These are phyloP conservation scores for Ogataea thermomethanolica DNA, from an alignment of 805 yeast genomes.

Conservation along the genomic window DNA sequence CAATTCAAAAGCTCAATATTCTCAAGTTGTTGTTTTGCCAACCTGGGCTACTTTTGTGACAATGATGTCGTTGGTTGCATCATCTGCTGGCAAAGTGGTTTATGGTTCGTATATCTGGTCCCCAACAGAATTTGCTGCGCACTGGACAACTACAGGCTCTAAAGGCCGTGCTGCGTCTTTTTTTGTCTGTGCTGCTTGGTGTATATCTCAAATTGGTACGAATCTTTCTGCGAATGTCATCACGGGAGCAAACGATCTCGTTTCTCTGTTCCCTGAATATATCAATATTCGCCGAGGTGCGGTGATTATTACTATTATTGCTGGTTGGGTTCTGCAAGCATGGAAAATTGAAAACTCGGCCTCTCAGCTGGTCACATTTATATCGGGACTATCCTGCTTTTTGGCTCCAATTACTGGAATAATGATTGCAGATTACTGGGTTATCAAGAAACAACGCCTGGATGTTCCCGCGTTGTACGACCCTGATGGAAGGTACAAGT, in stretches of 20 bases:
- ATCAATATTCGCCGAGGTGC: constrained; percentile 58
- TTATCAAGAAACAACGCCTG: constrained; percentile 36
- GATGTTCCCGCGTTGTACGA: constrained; percentile 35
- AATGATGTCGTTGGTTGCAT: constrained; percentile 33
- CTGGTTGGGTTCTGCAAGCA: constrained; percentile 40
- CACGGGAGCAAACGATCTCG: constrained; percentile 55
- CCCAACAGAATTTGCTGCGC: constrained; percentile 38
- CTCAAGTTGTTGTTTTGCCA: constrained; percentile 30
- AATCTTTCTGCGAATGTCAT: constrained; percentile 56
- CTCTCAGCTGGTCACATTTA: constrained; percentile 34
- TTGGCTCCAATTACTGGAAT: constrained; percentile 39
- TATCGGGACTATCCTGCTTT: constrained; percentile 37
- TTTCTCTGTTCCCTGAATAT: constrained; percentile 54
- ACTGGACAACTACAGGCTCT: constrained; percentile 30
- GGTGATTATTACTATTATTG: constrained; percentile 29
- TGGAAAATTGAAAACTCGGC: constrained; percentile 39
- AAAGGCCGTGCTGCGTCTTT: constrained; percentile 21
- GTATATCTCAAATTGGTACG: constrained; percentile 37
- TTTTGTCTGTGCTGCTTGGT: constrained; percentile 21
- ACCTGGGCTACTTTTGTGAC: constrained; percentile 27
- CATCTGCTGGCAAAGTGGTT: constrained; percentile 36
- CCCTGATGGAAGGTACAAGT: constrained; percentile 37
- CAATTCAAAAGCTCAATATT: constrained; percentile 29
- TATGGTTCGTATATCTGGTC: constrained; percentile 44
- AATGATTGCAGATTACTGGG: constrained; percentile 38